Base-by-base conservation (phyloP, 108 stramenopile genomes). In the Skeletonema tropicum region DNA sequence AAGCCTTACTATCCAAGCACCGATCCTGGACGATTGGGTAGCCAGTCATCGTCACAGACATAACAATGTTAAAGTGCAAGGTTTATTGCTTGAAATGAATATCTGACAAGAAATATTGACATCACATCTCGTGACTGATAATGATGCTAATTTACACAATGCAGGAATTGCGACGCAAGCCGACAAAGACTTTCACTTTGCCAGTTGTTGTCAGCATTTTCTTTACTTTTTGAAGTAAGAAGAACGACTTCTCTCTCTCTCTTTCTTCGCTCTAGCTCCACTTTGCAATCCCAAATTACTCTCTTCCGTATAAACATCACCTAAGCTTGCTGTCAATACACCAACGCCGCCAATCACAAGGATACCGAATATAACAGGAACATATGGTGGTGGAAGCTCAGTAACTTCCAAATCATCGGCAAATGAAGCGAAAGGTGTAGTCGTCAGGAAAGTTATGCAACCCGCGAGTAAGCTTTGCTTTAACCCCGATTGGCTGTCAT, bases 1-100 rank as follows among this genome's bases (percentile, higher is more conserved):
- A 81, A 86, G 62, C 94, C 94, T n/a, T 95, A 95, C 60, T 95
- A 92, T 83, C 88, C 92, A 3, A 90, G 90, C 80, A 77, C 91
- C 9, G 89, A 92, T 89, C 90, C 94, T 6, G 75, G 75, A 41
- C 77, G 93, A 25, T 64, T 94, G 57, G 93, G 93, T 25, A 89
- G 78, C 65, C 61, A 66, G 19, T 48, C 82, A 52, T 45, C 80
- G 17, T 45, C 60, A 49, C 46, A 69, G 15, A 60, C 71, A 55
- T 69, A 48, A 55, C 26, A 29, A 29, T 74, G 33, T 42, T 23
- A 17, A 31, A 17, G 21, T 25, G 21, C 59, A 30, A 25, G 31
- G 15, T 45, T 45, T 6, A 65, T 45, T 45, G 15, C 42, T 45
- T 15, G 42, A 57, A 66, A 23, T 66, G 33, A 29, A 29, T 35